Conservation (phyloP, 2,329 filamentous ascomycete genomes). For the Paecilomyces niveus region DNA sequence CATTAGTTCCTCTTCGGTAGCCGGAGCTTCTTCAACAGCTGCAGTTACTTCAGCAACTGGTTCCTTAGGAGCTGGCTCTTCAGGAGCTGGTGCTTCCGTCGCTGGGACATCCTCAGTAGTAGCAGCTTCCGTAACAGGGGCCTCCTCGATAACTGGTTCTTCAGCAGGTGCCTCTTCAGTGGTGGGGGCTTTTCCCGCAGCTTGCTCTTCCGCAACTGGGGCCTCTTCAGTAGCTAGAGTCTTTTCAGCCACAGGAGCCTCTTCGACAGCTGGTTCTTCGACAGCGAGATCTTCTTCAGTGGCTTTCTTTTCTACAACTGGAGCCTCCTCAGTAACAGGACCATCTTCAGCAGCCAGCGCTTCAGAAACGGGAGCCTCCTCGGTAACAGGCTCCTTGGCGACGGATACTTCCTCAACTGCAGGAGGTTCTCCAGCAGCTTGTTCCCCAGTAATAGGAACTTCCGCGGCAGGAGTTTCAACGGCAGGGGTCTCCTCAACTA, state of each 20-base stretch:
- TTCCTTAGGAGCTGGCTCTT: neutral
- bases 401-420: neutral
- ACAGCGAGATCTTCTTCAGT: neutral
- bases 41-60: neutral
- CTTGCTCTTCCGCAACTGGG: neutral
- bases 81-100: too few species aligned
- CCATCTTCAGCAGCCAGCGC: neutral
- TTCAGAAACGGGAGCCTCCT: neutral
- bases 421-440: neutral
- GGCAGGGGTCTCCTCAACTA: neutral
- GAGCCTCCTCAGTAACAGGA: neutral
- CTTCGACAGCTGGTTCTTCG: neutral
- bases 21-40: conserved; percentile 2
- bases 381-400: neutral
- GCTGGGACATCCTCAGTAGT: neutral
- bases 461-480: neutral
- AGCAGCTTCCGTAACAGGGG: neutral
- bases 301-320: neutral
- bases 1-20: neutral
- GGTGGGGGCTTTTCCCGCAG: neutral
- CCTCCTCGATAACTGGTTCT: neutral
- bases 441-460: too few species aligned
- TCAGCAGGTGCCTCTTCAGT: neutral
- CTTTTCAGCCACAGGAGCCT: neutral
- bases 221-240: neutral